A percentile compares a stretch with the other conserved stretches of the same genome.
Conservation (phyloP, 345 rosid species). For the Raphanus raphanistrum region DNA sequence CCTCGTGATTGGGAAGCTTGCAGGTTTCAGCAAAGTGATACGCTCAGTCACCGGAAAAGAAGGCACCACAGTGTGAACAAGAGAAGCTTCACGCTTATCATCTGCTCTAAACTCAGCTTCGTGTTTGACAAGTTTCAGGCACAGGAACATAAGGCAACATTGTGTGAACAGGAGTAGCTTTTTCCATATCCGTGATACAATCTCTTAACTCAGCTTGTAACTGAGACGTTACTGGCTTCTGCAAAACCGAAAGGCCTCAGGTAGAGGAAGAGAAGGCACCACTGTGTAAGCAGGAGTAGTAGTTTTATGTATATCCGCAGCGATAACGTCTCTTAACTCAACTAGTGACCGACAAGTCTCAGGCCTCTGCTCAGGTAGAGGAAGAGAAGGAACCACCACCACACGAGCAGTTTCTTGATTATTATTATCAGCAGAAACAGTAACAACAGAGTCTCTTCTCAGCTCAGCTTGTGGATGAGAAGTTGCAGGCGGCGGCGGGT, state of each 20-base stretch:
- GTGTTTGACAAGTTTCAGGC: slow-evolving; percentile 38
- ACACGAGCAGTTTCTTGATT: background rate
- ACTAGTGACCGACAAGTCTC: slow-evolving; percentile 38
- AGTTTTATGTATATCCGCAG: slow-evolving; percentile 15
- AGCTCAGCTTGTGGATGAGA: slow-evolving; percentile 37
- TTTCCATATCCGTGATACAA: too few species aligned
- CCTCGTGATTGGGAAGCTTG: slow-evolving; percentile 37
- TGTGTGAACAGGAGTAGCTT: slow-evolving; percentile 7
- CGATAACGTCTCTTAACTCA: slow-evolving; percentile 25
- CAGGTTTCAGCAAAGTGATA: slow-evolving; percentile 18
- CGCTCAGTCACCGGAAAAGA: slow-evolving; percentile 34
- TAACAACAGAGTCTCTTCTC: slow-evolving; percentile 8
- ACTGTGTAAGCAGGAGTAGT: slow-evolving; percentile 36
- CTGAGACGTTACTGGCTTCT: slow-evolving; percentile 38
- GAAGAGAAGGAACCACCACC: slow-evolving; percentile 41
- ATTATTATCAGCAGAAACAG: background rate
- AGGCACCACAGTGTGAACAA: slow-evolving; percentile 31
- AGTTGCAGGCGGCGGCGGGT: slow-evolving; percentile 41
- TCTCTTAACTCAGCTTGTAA: slow-evolving; percentile 24
- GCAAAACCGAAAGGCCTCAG: background rate
- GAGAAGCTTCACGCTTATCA: background rate
- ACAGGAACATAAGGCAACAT: slow-evolving; percentile 43
- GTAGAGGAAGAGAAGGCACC: slow-evolving; percentile 43
- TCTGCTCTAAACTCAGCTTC: slow-evolving; percentile 22
- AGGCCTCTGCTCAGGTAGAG: slow-evolving; percentile 27